These are phyloP conservation scores for Tilletia walkeri DNA, from an alignment of 1,284 basidiomycete genomes.

Conservation along the genomic window DNA sequence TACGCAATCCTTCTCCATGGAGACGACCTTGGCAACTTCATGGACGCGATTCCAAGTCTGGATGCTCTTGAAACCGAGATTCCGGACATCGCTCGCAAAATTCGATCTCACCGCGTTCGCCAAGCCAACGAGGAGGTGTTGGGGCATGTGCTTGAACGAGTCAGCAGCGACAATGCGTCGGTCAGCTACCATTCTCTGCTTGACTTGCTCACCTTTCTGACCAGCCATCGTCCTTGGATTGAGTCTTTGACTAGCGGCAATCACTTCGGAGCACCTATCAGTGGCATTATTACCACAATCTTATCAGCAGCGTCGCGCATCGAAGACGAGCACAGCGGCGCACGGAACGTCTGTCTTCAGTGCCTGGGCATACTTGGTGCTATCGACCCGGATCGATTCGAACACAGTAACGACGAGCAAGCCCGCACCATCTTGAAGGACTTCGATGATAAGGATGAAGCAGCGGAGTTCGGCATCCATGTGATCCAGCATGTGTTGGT, in stretches of 20 bases:
- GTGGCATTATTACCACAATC: conserved; percentile 69
- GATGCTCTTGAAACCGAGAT: conserved; percentile 45
- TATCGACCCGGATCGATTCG: conserved; percentile 90
- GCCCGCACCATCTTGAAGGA: conserved; percentile 76
- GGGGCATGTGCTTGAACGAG: conserved; percentile 71
- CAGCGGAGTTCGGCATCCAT: conserved; percentile 76
- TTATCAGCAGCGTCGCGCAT: conserved; percentile 69
- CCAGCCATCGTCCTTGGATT: conserved; percentile 35
- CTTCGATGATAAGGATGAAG: conserved; percentile 77
- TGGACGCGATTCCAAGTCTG: conserved; percentile 67
- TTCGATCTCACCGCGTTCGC: conserved; percentile 32
- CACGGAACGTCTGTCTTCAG: conserved; percentile 67
- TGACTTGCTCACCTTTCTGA: conserved; percentile 66
- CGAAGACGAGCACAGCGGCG: conserved; percentile 66
- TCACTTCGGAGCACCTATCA: conserved; percentile 77
- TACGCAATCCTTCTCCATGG: conserved; percentile 70
- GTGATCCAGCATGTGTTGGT: conserved; percentile 84
- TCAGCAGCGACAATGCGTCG: conserved; percentile 75
- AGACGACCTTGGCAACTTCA: conserved; percentile 61
- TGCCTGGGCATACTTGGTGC: conserved; percentile 93
- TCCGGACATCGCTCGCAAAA: conserved; percentile 46
- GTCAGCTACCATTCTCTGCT: conserved; percentile 74
- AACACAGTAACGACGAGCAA: conserved; percentile 62
- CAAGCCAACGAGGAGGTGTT: conserved; percentile 61
- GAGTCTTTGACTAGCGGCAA: conserved; percentile 53